Evolutionary conservation across 371 early-diverging fungal species (phyloP).

Genomic region (Mortierella sp.): DNA sequence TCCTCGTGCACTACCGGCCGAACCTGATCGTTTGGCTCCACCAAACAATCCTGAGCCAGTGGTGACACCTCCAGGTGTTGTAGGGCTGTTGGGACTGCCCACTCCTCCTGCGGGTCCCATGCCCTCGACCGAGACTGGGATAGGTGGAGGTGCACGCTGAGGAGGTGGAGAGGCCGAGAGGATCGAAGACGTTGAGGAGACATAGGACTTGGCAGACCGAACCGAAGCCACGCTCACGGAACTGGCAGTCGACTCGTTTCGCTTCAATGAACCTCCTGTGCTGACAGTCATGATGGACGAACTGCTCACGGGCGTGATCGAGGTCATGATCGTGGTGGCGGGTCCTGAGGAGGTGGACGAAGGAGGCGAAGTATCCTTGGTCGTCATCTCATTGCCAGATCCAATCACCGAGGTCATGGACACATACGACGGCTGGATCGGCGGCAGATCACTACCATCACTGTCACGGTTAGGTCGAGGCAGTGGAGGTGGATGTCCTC

Average conservation of each 20-base stretch:
- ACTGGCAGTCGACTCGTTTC: slow-evolving; percentile 36
- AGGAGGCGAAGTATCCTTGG: background rate
- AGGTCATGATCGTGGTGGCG: background rate
- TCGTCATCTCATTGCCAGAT: background rate
- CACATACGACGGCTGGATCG: slow-evolving; percentile 27
- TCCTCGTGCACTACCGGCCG: slow-evolving; percentile 43
- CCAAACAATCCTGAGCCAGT: slow-evolving; percentile 19
- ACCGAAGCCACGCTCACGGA: slow-evolving; percentile 30
- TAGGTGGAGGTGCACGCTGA: slow-evolving; percentile 44
- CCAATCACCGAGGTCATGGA: slow-evolving; percentile 15
- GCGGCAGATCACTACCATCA: background rate
- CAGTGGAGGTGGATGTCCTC: too few relatives aligned
- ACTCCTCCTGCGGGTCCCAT: too few relatives aligned
- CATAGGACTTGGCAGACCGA: slow-evolving; percentile 31
- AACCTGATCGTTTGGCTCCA: slow-evolving; percentile 38
- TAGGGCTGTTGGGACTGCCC: too few relatives aligned
- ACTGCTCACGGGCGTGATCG: slow-evolving; percentile 2
- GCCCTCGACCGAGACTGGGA: slow-evolving; percentile 18
- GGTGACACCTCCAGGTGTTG: background rate
- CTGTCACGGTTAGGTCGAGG: slow-evolving; percentile 4
- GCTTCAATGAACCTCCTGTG: slow-evolving; percentile 5
- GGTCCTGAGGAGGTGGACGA: background rate
- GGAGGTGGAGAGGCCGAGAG: slow-evolving; percentile 41
- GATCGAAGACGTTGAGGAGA: slow-evolving; percentile 26
- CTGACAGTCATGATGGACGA: slow-evolving; percentile 10